Evolutionary conservation across 768 basidiomycete genomes (phyloP).

Genomic region (Lactarius akahatsu): DNA sequence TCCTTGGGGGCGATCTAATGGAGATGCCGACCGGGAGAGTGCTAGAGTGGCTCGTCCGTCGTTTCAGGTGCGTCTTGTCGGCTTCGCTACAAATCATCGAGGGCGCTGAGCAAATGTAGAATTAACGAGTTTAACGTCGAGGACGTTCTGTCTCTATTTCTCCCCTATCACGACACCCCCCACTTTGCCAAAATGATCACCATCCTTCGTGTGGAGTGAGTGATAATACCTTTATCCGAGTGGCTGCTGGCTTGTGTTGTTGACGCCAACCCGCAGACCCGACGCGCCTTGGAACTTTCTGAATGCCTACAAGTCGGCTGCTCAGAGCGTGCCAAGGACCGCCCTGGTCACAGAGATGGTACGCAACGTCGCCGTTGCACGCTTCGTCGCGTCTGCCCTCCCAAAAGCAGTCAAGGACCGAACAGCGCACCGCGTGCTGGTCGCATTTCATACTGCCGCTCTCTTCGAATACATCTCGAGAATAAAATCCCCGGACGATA

Average conservation of each 20-base stretch:
- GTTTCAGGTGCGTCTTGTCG: slow-evolving; percentile 68
- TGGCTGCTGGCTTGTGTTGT: not conserved
- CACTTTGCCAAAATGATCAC: slow-evolving; percentile 93
- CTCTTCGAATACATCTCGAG: slow-evolving; percentile 77
- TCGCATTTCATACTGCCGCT: slow-evolving; percentile 79
- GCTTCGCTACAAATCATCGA: not conserved
- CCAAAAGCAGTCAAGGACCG: slow-evolving; percentile 52
- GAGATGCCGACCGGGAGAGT: slow-evolving; percentile 79
- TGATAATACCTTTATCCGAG: not conserved
- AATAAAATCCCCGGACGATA: slow-evolving; percentile 58
- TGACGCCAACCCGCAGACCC: slow-evolving; percentile 42
- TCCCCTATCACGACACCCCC: slow-evolving; percentile 93
- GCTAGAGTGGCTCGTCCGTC: slow-evolving; percentile 91
- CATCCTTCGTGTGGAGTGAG: slow-evolving; percentile 76
- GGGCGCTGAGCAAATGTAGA: slow-evolving; percentile 41
- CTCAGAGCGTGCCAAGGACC: slow-evolving; percentile 68
- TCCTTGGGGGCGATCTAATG: slow-evolving; percentile 79
- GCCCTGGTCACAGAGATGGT: slow-evolving; percentile 78
- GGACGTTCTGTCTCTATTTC: slow-evolving; percentile 71
- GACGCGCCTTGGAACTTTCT: slow-evolving; percentile 69
- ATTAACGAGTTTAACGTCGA: slow-evolving; percentile 92
- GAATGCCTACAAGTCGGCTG: slow-evolving; percentile 70
- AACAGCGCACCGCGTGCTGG: slow-evolving; percentile 56
- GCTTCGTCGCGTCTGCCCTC: slow-evolving; percentile 66
- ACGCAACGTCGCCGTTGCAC: slow-evolving; percentile 65